Percentiles rank a stretch among this genome's conserved stretches.
phyloP scores from a whole-genome alignment of 768 basidiomycete genomes.

The Xerocomellus amylosporus region DNA sequence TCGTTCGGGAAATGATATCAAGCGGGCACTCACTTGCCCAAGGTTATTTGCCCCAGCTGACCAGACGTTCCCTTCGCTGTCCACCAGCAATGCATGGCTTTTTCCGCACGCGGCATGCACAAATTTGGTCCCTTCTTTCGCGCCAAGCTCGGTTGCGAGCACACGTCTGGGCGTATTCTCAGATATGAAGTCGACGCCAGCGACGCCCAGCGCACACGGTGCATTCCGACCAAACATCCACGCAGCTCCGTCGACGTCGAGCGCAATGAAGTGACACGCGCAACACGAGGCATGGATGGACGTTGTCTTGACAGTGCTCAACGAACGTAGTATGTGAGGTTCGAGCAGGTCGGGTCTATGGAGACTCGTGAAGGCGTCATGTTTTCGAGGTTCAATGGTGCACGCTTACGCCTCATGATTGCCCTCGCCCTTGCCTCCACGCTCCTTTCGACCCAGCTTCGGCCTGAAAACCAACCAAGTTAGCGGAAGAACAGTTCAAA shows the following conservation, averaged over 20 bases:
- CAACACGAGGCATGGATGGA: slow-evolving; percentile 76
- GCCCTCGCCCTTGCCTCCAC: slow-evolving; percentile 45
- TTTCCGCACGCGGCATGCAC: slow-evolving; percentile 82
- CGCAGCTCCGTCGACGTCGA: slow-evolving; percentile 75
- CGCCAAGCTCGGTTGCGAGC: slow-evolving; percentile 59
- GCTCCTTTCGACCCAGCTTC: slow-evolving; percentile 73
- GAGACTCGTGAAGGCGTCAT: neutral
- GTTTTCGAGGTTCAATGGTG: neutral
- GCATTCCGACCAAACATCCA: slow-evolving; percentile 91
- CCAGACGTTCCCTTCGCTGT: slow-evolving; percentile 81
- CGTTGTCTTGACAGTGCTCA: slow-evolving; percentile 71
- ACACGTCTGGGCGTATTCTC: slow-evolving; percentile 72
- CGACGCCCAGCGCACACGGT: slow-evolving; percentile 61
- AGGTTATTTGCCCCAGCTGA: slow-evolving; percentile 75
- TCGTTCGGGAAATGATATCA: neutral
- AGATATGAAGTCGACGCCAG: slow-evolving; percentile 55
- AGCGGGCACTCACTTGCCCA: slow-evolving; percentile 61
- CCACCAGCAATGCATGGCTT: slow-evolving; percentile 80
- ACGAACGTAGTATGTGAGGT: slow-evolving; percentile 86
- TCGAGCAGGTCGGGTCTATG: slow-evolving; percentile 79
- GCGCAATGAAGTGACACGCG: slow-evolving; percentile 71
- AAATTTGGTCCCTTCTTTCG: slow-evolving; percentile 54
- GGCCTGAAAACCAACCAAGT: slow-evolving; percentile 47
- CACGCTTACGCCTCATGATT: slow-evolving; percentile 36
- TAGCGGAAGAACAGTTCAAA: slow-evolving; percentile 1